A percentile compares a stretch with the other conserved stretches of the same genome.
These are phyloP conservation scores for Kodamaea suecica DNA, from an alignment of 1,139 yeast genomes.

Conservation along the genomic window DNA sequence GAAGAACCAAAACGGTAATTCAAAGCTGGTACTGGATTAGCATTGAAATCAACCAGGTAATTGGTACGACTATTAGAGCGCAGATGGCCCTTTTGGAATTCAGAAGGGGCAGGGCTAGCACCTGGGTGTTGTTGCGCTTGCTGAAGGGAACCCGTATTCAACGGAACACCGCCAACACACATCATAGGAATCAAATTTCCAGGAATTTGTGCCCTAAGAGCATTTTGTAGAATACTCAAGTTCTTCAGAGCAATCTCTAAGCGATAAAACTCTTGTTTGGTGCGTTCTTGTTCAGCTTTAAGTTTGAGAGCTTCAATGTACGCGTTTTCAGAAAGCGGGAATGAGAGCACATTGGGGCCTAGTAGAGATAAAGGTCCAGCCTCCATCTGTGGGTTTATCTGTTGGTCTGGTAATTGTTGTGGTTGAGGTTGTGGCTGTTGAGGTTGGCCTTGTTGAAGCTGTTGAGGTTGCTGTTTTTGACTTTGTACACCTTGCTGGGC, in stretches of 20 bases:
- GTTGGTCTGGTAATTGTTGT: conserved; percentile 3
- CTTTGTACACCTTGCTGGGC: background rate
- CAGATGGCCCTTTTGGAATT: conserved; percentile 6
- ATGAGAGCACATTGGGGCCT: conserved; percentile 51
- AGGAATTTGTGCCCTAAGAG: conserved; percentile 65
- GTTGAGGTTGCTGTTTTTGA: conserved; percentile 4
- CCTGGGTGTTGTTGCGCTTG: conserved; percentile 1
- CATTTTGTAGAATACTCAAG: conserved; percentile 59
- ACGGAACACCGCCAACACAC: conserved; percentile 36
- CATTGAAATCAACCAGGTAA: conserved; percentile 19
- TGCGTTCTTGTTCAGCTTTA: conserved; percentile 73
- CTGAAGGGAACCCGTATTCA: conserved; percentile 4
- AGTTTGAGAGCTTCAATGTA: conserved; percentile 60
- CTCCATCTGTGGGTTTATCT: conserved; percentile 4
- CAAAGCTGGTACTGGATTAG: conserved; percentile 35
- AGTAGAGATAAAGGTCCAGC: conserved; percentile 36
- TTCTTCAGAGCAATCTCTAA: conserved; percentile 62
- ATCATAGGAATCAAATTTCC: conserved; percentile 62
- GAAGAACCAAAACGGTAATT: conserved; percentile 30
- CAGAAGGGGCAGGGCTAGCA: background rate
- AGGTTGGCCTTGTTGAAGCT: conserved; percentile 1
- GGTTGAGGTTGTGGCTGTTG: conserved; percentile 1
- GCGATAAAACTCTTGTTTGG: conserved; percentile 76
- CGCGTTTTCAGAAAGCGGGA: conserved; percentile 65
- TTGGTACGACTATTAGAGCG: conserved; percentile 10